phyloP scores from a whole-genome alignment of 306 rosid species.

The Casuarina glauca region DNA sequence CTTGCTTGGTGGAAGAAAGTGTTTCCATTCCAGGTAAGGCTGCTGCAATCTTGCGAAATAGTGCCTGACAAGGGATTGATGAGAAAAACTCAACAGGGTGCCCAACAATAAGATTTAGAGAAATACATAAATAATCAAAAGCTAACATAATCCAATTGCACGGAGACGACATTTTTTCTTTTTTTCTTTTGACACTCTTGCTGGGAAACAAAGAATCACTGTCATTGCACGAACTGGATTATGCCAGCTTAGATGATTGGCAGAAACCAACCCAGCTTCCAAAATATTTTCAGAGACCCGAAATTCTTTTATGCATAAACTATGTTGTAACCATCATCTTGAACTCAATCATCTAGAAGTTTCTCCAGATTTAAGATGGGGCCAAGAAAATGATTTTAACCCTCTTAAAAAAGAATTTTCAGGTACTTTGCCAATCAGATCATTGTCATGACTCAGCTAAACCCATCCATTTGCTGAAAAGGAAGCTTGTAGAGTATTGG shows the following conservation, averaged over 20 bases:
- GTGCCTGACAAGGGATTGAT: slow-evolving; percentile 47
- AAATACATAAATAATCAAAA: background rate
- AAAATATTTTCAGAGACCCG: background rate
- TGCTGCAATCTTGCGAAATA: slow-evolving; percentile 85
- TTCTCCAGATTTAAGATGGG: background rate
- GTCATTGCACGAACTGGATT: background rate
- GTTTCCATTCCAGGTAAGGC: slow-evolving; percentile 98
- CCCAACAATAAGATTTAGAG: background rate
- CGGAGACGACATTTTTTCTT: background rate
- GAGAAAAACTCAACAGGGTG: background rate
- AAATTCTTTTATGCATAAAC: background rate
- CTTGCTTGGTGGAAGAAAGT: slow-evolving; percentile 78
- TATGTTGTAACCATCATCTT: background rate
- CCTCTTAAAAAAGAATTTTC: background rate
- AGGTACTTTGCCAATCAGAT: background rate
- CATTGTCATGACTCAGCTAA: background rate
- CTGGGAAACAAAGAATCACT: background rate
- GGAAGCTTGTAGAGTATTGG: background rate
- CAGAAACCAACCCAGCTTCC: background rate
- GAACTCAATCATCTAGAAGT: background rate
- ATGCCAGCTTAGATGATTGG: background rate
- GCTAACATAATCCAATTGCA: background rate
- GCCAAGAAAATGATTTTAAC: background rate
- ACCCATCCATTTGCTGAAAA: background rate
- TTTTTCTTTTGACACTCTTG: background rate